phyloP scores from a whole-genome alignment of 2,329 filamentous ascomycete genomes.

The Clonostachys sp. region DNA sequence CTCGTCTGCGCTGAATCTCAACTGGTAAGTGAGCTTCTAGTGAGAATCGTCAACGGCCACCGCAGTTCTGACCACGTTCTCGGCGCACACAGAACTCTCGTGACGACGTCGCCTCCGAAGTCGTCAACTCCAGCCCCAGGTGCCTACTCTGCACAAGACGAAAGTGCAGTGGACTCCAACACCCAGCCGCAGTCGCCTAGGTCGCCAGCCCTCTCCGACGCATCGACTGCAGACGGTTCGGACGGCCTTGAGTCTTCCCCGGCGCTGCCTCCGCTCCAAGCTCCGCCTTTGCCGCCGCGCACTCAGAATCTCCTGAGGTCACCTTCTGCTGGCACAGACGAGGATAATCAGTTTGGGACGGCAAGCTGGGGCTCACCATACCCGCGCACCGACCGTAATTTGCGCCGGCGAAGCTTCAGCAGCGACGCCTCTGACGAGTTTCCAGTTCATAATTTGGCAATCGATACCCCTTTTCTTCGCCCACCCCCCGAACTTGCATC shows the following conservation, averaged over 20 bases:
- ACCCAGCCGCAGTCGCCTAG: conserved; percentile 30
- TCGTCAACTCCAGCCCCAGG: conserved; percentile 45
- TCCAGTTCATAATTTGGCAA: conserved; percentile 55
- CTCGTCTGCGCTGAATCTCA: conserved; percentile 61
- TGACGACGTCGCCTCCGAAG: conserved; percentile 53
- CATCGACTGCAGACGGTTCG: conserved; percentile 56
- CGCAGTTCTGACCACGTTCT: too few species aligned
- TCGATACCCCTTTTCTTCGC: conserved; percentile 59
- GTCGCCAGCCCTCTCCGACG: conserved; percentile 57
- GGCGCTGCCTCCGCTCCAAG: conserved; percentile 51
- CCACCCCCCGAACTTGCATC: conserved; percentile 42
- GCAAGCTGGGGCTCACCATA: conserved; percentile 93
- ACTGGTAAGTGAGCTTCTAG: conserved; percentile 33
- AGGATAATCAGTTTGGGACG: conserved; percentile 51
- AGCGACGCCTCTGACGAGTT: conserved; percentile 56
- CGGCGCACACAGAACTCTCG: conserved; percentile 22
- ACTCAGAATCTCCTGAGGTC: conserved; percentile 50
- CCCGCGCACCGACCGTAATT: conserved; percentile 55
- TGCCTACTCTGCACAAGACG: conserved; percentile 60
- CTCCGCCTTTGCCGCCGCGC: conserved; percentile 52
- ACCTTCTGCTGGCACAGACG: conserved; percentile 28
- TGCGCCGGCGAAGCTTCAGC: conserved; percentile 47
- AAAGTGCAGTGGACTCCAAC: conserved; percentile 27
- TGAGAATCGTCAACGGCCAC: background rate
- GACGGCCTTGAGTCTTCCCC: conserved; percentile 52